Evolutionary conservation across 2,329 filamentous ascomycete genomes (phyloP).

Genomic region (Pseudocercospora fijiensis): DNA sequence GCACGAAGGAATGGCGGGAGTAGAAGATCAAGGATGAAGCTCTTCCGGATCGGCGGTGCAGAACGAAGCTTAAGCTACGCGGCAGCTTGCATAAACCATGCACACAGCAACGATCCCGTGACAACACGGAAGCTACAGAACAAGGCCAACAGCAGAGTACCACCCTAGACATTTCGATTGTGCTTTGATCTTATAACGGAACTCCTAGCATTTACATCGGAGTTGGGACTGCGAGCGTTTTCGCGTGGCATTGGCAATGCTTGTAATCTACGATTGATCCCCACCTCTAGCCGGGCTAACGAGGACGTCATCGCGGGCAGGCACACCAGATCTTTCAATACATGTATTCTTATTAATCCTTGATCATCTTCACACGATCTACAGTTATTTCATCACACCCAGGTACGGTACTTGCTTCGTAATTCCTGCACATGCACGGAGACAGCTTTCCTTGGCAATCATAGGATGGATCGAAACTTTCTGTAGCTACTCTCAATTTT

Average conservation of each 20-base stretch:
- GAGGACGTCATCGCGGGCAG: constrained; percentile 7
- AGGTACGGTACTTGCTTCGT: background rate
- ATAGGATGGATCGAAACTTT: background rate
- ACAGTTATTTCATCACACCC: background rate
- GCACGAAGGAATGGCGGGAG: constrained; percentile 6
- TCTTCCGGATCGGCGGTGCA: constrained; percentile 6
- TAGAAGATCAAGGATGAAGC: background rate
- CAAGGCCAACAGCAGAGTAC: background rate
- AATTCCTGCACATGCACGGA: background rate
- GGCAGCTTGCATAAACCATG: constrained; percentile 6
- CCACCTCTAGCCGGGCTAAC: constrained; percentile 1
- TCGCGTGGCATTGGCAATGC: background rate
- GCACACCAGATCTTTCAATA: constrained; percentile 1
- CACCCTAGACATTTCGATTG: background rate
- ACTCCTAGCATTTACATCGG: background rate
- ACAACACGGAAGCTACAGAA: background rate
- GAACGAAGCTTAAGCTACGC: constrained; percentile 8
- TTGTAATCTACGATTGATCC: background rate
- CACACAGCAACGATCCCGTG: constrained; percentile 10
- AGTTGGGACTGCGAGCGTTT: background rate
- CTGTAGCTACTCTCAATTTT: background rate
- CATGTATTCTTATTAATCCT: background rate
- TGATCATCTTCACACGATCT: background rate
- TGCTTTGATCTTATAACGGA: background rate
- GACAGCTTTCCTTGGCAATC: background rate